Base-by-base conservation (phyloP, 805 yeast species). In the Candida nanaspora region DNA sequence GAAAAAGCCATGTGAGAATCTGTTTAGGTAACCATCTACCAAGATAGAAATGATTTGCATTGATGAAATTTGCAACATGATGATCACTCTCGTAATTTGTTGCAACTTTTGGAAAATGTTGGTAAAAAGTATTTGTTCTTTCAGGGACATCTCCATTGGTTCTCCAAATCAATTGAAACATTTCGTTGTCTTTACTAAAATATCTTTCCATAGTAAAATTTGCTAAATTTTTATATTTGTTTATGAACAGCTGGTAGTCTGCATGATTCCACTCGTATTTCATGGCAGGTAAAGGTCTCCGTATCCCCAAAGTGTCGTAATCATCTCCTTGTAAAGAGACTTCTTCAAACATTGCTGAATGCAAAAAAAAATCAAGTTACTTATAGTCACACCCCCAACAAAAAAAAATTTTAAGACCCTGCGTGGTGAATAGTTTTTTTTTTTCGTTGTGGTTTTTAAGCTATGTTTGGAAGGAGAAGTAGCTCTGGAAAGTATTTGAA, bases 21-120 rank as follows among this genome's bases (percentile, higher is more conserved):
- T 46, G 44, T 28, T 37, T 43, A 1, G 65, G 65, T n/a, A 61
- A 44, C 65, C 65, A 61, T 45, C 65, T 43, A 2, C 57, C 60
- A 4, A 61, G 45, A 38, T 59, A 60, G 36, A 57, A 60, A 42
- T 60, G 62, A 40, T 55, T 56, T 46, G 57, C 31, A 30, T 50
- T 55, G 14, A 52, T 52, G 32, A 46, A 46, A 36, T 49, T 52
- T 2, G 55, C 45, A 27, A 56, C 53, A 29, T 61, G 64, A 46
- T 57, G 62, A 23, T 57, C 61, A 8, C 49, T 43, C 29, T 61
- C 65, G 26, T 56, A 50, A 41, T 53, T 57, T 5, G 63, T 47
- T 3, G 62, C 51, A 23, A 56, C 56, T 41, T 57, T 57, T 5
- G 65, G 63, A 41, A 49, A 60, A 38, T 56, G 59, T 34, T 55